phyloP scores from a whole-genome alignment of 345 rosid species.

The Psidium friedrichsthalianum region DNA sequence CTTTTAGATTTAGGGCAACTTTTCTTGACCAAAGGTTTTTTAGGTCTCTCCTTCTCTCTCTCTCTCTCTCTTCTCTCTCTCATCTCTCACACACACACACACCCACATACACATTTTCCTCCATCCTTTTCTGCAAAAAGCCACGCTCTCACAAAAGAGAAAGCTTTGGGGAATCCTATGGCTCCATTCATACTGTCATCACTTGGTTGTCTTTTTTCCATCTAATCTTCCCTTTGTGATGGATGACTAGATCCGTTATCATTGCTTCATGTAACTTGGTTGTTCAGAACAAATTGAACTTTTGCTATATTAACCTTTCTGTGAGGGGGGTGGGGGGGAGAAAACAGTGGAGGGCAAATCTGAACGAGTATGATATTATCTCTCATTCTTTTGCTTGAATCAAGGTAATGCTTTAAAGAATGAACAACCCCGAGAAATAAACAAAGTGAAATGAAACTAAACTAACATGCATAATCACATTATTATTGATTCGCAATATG shows the following conservation, averaged over 20 bases:
- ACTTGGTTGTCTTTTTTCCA: neutral
- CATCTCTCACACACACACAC: neutral
- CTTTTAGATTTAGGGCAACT: neutral
- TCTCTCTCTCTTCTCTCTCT: neutral
- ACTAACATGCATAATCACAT: neutral
- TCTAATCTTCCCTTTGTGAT: neutral
- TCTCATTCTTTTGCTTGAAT: neutral
- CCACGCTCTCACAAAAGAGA: neutral
- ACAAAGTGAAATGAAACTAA: neutral
- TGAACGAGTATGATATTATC: neutral
- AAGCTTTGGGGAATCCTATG: conserved; percentile 1
- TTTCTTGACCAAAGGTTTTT: neutral
- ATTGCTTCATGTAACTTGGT: neutral
- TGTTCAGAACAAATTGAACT: neutral
- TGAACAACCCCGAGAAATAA: neutral
- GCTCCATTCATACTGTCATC: neutral
- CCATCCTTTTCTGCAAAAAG: neutral
- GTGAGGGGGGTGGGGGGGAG: too few species aligned
- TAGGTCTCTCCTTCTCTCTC: neutral
- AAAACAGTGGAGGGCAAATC: neutral
- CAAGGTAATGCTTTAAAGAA: neutral
- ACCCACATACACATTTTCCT: neutral
- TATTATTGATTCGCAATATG: neutral
- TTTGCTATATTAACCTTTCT: neutral
- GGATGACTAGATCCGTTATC: neutral